Evolutionary conservation across 495 filamentous ascomycete genomes (phyloP).

Genomic region (Aspergillus taichungensis): DNA sequence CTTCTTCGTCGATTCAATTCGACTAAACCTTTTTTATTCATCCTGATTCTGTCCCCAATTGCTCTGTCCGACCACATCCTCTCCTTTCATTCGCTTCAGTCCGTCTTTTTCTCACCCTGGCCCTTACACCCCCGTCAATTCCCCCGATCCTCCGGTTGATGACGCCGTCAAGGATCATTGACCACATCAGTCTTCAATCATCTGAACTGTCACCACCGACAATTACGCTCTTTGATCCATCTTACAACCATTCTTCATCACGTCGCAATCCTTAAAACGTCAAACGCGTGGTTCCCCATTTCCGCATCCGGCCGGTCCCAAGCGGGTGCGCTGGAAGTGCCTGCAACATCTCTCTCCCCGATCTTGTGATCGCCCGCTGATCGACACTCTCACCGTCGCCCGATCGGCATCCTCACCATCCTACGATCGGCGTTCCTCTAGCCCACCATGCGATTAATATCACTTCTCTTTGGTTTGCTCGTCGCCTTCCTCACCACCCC

Average conservation of each 20-base stretch:
- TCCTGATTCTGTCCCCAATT: conserved; percentile 2
- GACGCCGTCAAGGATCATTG: too few species aligned
- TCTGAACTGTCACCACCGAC: too few species aligned
- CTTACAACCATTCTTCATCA: too few species aligned
- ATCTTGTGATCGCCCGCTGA: conserved; percentile 1
- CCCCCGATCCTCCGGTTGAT: too few species aligned
- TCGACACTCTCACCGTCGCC: too few species aligned
- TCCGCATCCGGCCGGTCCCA: conserved; percentile 37
- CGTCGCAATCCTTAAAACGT: not conserved
- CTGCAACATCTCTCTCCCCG: conserved; percentile 18
- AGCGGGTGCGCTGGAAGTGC: conserved; percentile 28
- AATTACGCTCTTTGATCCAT: too few species aligned
- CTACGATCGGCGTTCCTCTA: not conserved
- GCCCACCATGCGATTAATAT: conserved; percentile 31
- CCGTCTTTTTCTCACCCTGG: too few species aligned
- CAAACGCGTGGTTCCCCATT: conserved; percentile 1
- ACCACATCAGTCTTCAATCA: too few species aligned
- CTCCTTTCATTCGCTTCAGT: not conserved
- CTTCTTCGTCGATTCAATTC: conserved; percentile 11
- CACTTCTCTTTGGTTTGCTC: conserved; percentile 28
- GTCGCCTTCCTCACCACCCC: conserved; percentile 30
- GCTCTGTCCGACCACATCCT: not conserved
- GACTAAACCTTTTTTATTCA: conserved; percentile 3
- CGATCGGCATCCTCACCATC: too few species aligned
- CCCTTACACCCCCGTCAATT: too few species aligned